phyloP scores from a whole-genome alignment of 495 filamentous ascomycete species.

The Penicillium arizonense region DNA sequence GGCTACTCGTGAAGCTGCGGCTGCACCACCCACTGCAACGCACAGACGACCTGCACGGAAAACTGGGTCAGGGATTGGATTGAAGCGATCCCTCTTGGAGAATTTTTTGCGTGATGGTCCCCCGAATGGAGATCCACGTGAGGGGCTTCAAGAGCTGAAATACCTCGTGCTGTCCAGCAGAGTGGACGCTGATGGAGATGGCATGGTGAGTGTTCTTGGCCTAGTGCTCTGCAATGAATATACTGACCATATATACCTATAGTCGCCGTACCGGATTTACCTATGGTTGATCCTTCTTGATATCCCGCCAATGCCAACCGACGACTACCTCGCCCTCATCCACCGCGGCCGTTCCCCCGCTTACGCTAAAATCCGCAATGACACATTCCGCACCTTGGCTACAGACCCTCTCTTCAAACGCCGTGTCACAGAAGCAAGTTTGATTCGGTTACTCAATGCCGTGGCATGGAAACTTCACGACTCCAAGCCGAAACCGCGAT shows the following conservation, averaged over 20 bases:
- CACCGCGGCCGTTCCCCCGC: constrained; percentile 91
- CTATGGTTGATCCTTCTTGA: constrained; percentile 92
- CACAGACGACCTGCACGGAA: constrained; percentile 52
- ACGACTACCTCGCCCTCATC: constrained; percentile 84
- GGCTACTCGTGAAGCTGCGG: constrained; percentile 37
- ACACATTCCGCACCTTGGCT: constrained; percentile 93
- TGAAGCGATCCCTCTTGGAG: constrained; percentile 63
- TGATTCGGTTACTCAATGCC: constrained; percentile 95
- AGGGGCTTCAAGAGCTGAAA: constrained; percentile 70
- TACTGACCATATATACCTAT: constrained; percentile 11
- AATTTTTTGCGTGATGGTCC: constrained; percentile 69
- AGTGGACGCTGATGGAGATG: constrained; percentile 79
- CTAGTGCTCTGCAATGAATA: neutral
- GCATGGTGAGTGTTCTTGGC: constrained; percentile 63
- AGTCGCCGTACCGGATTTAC: constrained; percentile 95
- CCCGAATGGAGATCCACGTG: constrained; percentile 61
- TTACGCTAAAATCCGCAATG: constrained; percentile 96
- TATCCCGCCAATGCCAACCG: constrained; percentile 76
- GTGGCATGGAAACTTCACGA: constrained; percentile 93
- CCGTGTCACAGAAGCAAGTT: constrained; percentile 88
- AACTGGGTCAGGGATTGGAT: constrained; percentile 52
- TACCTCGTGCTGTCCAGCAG: constrained; percentile 75
- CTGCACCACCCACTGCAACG: constrained; percentile 25
- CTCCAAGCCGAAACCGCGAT: constrained; percentile 51
- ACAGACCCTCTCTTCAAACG: constrained; percentile 95